These are phyloP conservation scores for Chimonanthus salicifolius DNA, from an alignment of 164 flowering plant genomes.

Conservation along the genomic window DNA sequence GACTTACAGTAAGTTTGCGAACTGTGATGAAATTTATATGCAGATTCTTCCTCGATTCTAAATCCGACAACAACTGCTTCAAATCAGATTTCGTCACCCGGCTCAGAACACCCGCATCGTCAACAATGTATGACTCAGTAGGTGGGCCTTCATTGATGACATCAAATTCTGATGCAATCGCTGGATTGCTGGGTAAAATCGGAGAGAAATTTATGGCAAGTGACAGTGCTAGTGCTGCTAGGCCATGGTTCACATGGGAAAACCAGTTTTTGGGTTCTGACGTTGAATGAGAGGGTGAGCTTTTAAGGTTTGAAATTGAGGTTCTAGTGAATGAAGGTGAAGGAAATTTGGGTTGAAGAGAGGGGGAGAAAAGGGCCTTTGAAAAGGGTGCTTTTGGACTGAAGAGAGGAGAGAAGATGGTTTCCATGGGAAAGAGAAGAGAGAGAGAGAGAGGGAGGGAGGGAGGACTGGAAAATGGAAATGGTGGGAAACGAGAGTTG, in stretches of 20 bases:
- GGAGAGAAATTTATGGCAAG: conserved; percentile 69
- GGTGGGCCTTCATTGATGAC: conserved; percentile 79
- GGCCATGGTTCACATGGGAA: conserved; percentile 57
- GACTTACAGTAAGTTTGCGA: conserved; percentile 88
- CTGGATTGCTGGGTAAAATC: conserved; percentile 29
- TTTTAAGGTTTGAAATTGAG: conserved; percentile 33
- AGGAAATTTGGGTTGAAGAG: conserved; percentile 30
- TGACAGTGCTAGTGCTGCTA: conserved; percentile 81
- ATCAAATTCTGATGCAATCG: conserved; percentile 85
- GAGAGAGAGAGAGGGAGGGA: conserved; percentile 9
- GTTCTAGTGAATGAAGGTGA: conserved; percentile 28
- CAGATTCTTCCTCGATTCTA: conserved; percentile 83
- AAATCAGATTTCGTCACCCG: conserved; percentile 79
- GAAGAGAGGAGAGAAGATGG: conserved; percentile 67
- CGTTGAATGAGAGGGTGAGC: not conserved
- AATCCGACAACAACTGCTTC: conserved; percentile 70
- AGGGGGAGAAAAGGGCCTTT: conserved; percentile 13
- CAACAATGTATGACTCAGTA: conserved; percentile 66
- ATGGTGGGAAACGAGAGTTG: conserved; percentile 9
- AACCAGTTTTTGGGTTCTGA: conserved; percentile 45
- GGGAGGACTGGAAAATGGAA: not conserved
- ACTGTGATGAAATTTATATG: conserved; percentile 77
- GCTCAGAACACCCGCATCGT: conserved; percentile 96
- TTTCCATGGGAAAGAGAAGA: conserved; percentile 50
- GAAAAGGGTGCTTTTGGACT: conserved; percentile 25